Conservation (phyloP, 129 eudicot species). For the carrot (Daucus carota) region DH1_v3.0 NC_030383.2:38452501-38453000, state of each 20-base stretch:
- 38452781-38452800: constrained; percentile 11
- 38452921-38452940: constrained; percentile 4
- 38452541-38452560: no score
- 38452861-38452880: constrained; percentile 64
- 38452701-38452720: background rate
- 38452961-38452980: no score
- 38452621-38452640: background rate
- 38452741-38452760: no score
- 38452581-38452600: no score
- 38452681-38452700: background rate
- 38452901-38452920: constrained; percentile 18
- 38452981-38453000: no score
- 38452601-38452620: background rate
- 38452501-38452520: no score
- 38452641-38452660: background rate
- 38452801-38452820: constrained; percentile 38
- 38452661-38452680: background rate
- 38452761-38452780: background rate
- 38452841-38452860: constrained; percentile 47
- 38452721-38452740: background rate
- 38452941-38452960: no score
- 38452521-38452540: no score
- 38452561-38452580: no score
- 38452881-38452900: constrained; percentile 62
- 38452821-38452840: constrained; percentile 37